Conservation (phyloP, 257 asterid species). For the Galeopsis tetrahit region DNA sequence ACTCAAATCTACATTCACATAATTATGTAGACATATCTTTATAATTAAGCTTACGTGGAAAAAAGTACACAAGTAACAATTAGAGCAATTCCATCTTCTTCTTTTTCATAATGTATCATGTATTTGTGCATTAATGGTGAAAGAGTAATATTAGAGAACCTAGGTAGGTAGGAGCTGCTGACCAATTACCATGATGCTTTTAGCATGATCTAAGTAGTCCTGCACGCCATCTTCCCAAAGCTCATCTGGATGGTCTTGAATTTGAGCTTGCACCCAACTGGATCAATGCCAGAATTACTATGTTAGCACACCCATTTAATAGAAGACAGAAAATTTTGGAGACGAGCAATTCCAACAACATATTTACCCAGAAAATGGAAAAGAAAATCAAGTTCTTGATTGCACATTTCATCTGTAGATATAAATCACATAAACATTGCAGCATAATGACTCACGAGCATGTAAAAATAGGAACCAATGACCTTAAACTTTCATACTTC, state of each 20-base stretch:
- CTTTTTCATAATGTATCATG: not conserved
- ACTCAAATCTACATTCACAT: constrained; percentile 13
- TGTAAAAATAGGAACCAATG: not conserved
- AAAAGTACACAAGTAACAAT: not conserved
- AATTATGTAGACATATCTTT: not conserved
- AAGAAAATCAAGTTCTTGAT: constrained; percentile 1
- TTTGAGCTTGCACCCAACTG: constrained; percentile 94
- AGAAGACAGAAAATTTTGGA: not conserved
- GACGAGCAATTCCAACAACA: not conserved
- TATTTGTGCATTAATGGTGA: not conserved
- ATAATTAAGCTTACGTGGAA: not conserved
- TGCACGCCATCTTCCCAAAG: constrained; percentile 97
- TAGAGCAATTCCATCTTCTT: not conserved
- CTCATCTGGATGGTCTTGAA: constrained; percentile 92
- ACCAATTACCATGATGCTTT: constrained; percentile 68
- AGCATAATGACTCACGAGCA: constrained; percentile 9
- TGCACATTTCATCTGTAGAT: constrained; percentile 1
- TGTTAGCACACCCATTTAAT: constrained; percentile 29
- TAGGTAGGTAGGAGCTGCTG: constrained; percentile 23
- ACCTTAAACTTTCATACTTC: not conserved
- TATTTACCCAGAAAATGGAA: constrained; percentile 18
- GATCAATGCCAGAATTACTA: constrained; percentile 33
- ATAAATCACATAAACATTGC: constrained; percentile 2
- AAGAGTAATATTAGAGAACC: constrained; percentile 14
- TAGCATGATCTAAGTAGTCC: constrained; percentile 87